Conservation (phyloP, 306 rosid species). For the Neltuma alba region DNA sequence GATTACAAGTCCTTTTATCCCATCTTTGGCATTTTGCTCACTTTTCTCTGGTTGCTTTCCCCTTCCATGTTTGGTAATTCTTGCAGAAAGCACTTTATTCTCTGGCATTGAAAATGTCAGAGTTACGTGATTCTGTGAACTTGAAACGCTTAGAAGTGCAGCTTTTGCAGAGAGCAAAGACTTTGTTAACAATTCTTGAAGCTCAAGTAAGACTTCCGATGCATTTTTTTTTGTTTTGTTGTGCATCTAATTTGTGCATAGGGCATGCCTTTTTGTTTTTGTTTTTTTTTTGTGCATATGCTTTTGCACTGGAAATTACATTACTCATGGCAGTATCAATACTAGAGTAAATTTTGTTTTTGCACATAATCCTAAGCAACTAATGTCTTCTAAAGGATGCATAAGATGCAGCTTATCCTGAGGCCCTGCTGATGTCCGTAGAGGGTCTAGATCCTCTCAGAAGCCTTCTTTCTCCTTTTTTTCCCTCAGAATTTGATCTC, state of each 20-base stretch:
- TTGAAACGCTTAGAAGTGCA: constrained; percentile 64
- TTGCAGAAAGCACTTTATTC: constrained; percentile 71
- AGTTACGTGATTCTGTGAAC: constrained; percentile 62
- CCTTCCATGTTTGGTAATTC: constrained; percentile 24
- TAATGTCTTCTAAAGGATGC: constrained; percentile 15
- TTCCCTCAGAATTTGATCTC: too few relatives aligned
- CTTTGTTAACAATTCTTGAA: constrained; percentile 66
- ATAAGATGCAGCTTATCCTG: neutral
- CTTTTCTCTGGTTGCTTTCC: constrained; percentile 15
- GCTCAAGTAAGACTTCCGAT: constrained; percentile 62
- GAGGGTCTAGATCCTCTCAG: too few relatives aligned
- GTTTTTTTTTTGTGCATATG: neutral
- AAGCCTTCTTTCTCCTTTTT: too few relatives aligned
- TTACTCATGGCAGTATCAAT: constrained; percentile 8
- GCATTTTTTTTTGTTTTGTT: constrained; percentile 16
- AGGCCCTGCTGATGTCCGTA: neutral
- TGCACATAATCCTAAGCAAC: neutral
- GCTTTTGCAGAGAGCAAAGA: constrained; percentile 60
- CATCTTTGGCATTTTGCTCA: constrained; percentile 28
- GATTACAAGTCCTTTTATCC: constrained; percentile 1
- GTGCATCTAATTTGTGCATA: constrained; percentile 26
- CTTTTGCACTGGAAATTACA: neutral
- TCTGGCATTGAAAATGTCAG: constrained; percentile 56
- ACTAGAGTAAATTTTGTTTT: neutral
- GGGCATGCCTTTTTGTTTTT: neutral